These are phyloP conservation scores for Suillus hirtellus DNA, from an alignment of 768 basidiomycete genomes.

Conservation along the genomic window DNA sequence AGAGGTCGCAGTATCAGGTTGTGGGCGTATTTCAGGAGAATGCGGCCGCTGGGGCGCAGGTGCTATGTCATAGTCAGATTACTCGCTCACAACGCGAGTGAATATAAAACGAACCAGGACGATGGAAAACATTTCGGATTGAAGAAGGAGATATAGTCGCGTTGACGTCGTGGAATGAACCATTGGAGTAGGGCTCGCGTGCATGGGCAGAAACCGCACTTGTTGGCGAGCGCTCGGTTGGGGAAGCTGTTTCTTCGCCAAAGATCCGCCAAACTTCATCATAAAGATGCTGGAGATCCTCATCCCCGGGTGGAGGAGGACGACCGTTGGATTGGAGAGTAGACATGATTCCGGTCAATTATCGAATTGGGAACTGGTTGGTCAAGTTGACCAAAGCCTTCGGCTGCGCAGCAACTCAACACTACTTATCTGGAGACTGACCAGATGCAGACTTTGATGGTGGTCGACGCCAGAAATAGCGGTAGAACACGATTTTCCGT, in stretches of 20 bases:
- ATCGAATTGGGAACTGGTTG: constrained; percentile 6
- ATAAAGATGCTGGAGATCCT: constrained; percentile 73
- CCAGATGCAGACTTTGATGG: not conserved
- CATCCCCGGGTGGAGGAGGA: constrained; percentile 54
- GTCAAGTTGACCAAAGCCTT: constrained; percentile 14
- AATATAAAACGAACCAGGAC: constrained; percentile 23
- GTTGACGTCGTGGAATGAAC: constrained; percentile 25
- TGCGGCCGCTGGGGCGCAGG: constrained; percentile 19
- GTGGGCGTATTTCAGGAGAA: constrained; percentile 22
- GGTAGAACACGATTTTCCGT: not conserved
- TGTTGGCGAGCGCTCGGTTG: constrained; percentile 29
- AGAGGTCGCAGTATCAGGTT: constrained; percentile 25
- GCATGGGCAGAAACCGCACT: constrained; percentile 18
- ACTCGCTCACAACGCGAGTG: not conserved
- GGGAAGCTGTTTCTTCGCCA: constrained; percentile 44
- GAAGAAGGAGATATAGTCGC: constrained; percentile 12
- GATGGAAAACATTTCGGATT: constrained; percentile 23
- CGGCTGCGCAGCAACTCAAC: not conserved
- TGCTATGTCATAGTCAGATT: not conserved
- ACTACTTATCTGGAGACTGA: not conserved
- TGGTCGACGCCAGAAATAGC: not conserved
- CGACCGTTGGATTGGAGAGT: constrained; percentile 35
- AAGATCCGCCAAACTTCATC: constrained; percentile 75
- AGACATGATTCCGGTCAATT: constrained; percentile 33
- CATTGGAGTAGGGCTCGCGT: constrained; percentile 23